Percentiles rank a stretch among this genome's conserved stretches.
Evolutionary conservation across 257 asterid species (phyloP).

Genomic region (Nyctanthes arbortristis): DNA sequence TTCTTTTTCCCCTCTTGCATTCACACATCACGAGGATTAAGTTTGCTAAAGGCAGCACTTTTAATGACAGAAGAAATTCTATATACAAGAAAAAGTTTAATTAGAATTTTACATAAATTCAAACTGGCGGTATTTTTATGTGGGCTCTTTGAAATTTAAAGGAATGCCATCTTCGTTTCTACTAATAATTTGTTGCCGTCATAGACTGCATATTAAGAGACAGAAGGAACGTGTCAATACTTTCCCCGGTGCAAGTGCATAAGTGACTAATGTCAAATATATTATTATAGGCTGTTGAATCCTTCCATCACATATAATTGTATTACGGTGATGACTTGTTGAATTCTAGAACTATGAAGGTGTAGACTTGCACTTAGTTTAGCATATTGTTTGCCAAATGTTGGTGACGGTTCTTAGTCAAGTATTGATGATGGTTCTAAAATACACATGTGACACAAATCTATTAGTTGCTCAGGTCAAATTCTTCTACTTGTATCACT

Average conservation of each 20-base stretch:
- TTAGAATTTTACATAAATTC: neutral
- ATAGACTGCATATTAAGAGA: conserved; percentile 1
- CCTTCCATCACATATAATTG: neutral
- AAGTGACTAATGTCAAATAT: neutral
- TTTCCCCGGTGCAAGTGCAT: too few species aligned
- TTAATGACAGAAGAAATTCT: neutral
- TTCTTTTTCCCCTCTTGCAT: too few species aligned
- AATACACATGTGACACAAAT: neutral
- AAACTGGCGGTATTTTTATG: neutral
- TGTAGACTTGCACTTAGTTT: conserved; percentile 13
- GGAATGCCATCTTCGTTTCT: neutral
- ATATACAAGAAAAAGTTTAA: neutral
- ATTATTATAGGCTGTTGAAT: neutral
- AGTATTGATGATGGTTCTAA: neutral
- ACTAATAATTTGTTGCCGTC: neutral
- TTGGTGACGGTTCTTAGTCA: too few species aligned
- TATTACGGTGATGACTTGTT: conserved; percentile 5
- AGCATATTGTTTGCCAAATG: neutral
- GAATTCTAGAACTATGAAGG: neutral
- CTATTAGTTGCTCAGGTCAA: neutral
- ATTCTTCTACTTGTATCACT: neutral
- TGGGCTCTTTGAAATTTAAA: neutral
- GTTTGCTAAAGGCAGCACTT: neutral
- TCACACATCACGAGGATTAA: neutral
- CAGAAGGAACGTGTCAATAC: neutral